Evolutionary conservation across 352 stramenopile genomes (phyloP).

Genomic region (Phytophthora macrochlamydospora): DNA sequence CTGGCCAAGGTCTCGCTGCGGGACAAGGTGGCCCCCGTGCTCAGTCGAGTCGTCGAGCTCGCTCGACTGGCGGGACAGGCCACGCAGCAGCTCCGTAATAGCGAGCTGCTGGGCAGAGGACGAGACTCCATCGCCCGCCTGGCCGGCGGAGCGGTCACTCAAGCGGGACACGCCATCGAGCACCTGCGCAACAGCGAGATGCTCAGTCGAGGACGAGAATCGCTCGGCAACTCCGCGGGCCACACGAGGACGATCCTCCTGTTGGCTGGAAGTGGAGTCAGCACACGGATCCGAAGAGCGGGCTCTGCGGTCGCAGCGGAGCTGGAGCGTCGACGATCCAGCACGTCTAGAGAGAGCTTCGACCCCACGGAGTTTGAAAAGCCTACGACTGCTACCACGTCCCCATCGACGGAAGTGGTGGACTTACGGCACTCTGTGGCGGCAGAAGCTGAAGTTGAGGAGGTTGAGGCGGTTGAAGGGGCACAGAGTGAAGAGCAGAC

Average conservation of each 20-base stretch:
- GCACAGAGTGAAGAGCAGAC: conserved; percentile 25
- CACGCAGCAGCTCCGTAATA: conserved; percentile 28
- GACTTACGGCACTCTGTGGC: conserved; percentile 35
- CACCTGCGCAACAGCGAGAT: conserved; percentile 45
- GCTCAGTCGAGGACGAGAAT: conserved; percentile 58
- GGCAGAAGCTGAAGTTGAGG: neutral
- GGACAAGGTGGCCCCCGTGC: conserved; percentile 45
- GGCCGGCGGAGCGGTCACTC: conserved; percentile 32
- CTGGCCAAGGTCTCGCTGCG: conserved; percentile 56
- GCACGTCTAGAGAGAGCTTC: conserved; percentile 25
- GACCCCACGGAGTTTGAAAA: conserved; percentile 31
- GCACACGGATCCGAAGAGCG: conserved; percentile 49
- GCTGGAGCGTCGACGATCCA: conserved; percentile 60
- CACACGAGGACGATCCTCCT: conserved; percentile 54
- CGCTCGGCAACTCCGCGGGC: conserved; percentile 48
- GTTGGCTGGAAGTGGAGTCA: conserved; percentile 50
- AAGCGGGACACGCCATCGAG: conserved; percentile 38
- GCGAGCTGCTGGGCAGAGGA: conserved; percentile 49
- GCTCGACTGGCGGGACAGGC: conserved; percentile 42
- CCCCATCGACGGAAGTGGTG: conserved; percentile 33
- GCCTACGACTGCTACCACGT: conserved; percentile 7
- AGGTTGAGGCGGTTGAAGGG: neutral
- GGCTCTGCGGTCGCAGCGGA: conserved; percentile 44
- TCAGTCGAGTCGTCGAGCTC: conserved; percentile 59
- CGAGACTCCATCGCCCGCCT: conserved; percentile 51